Evolutionary conservation across 2,329 filamentous ascomycete species (phyloP), one percentile per base, ranked within the genome.

Genomic region (Atkinsonella texensis): DNA sequence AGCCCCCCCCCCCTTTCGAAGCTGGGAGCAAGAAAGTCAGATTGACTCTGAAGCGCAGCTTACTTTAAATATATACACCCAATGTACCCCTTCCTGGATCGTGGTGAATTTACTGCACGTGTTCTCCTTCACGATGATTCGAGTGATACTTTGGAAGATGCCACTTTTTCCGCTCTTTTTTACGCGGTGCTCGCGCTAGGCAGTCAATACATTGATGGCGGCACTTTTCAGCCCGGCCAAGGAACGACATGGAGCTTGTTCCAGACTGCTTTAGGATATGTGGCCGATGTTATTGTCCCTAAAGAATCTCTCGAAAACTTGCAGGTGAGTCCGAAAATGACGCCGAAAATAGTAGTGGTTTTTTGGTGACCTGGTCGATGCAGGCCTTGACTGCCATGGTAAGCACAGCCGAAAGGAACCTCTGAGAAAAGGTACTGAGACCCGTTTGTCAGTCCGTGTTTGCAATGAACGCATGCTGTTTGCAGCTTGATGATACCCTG

Each of bases 51-150:
- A 8, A 28, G 28, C 7, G 28, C 17, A 69, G 67, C 62, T 12
- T 70, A 68, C 50, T 70, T 70, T 48, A 53, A 60, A 4, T 58
- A 66, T 18, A 47, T 68, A 1, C 67, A 70, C 51, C 65, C 65
- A 4, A 50, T 68, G 0, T 67, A 68, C 51, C 66, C 68, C 1
- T 69, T 70, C 50, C 57, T 70, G 4, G 61, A 68, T 46, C 55
- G 56, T 38, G 49, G 2, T 32, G 49, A 51, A 20, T 51, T 51
- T 23, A 41, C 42, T 6, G 40, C 49, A 10, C 49, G 43, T 12
- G 23, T 23, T 31, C 35, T 51, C 17, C 20, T 42, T 12, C 35
- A 51, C 12, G 43, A 46, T 23, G 43, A n/a, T 18, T n/a, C 42
- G 12, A 41, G 33, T 18, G 39, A 28, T 33, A 28, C 35, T 17